phyloP scores from a whole-genome alignment of 2,329 filamentous ascomycete species.

The Lachnellula suecica region DNA sequence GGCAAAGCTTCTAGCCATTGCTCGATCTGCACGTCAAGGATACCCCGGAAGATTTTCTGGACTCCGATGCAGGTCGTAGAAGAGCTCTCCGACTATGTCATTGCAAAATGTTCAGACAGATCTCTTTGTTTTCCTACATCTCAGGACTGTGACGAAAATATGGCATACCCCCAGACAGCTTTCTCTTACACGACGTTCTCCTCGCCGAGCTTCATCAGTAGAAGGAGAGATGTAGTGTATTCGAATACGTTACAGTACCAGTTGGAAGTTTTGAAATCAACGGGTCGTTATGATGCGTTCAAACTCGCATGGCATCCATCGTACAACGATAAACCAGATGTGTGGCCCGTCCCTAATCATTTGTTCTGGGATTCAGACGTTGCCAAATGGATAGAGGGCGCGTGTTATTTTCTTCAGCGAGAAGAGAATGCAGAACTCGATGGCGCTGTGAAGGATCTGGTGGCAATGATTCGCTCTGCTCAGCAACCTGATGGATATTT shows the following conservation, averaged over 20 bases:
- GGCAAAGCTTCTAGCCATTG: background rate
- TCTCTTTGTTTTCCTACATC: background rate
- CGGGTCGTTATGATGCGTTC: slow-evolving; percentile 57
- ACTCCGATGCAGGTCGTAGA: background rate
- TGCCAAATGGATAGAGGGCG: slow-evolving; percentile 63
- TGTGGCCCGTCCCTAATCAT: slow-evolving; percentile 57
- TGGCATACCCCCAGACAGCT: slow-evolving; percentile 43
- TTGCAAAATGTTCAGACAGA: background rate
- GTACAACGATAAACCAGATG: slow-evolving; percentile 48
- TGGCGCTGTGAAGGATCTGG: slow-evolving; percentile 52
- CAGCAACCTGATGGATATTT: slow-evolving; percentile 62
- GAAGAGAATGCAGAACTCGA: slow-evolving; percentile 46
- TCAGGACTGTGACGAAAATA: slow-evolving; percentile 5
- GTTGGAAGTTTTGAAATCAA: slow-evolving; percentile 50
- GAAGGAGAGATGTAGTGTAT: slow-evolving; percentile 41
- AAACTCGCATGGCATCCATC: slow-evolving; percentile 54
- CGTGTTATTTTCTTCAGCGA: slow-evolving; percentile 52
- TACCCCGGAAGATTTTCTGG: background rate
- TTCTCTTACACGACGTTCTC: slow-evolving; percentile 36
- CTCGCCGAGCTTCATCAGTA: slow-evolving; percentile 34
- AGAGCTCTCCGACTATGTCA: background rate
- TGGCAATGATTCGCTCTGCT: slow-evolving; percentile 54
- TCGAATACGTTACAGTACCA: slow-evolving; percentile 48
- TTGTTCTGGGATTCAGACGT: slow-evolving; percentile 60
- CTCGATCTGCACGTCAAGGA: background rate